These are phyloP conservation scores for Cryptococcus floricola DNA, from an alignment of 1,284 basidiomycete species.

Conservation along the genomic window DNA sequence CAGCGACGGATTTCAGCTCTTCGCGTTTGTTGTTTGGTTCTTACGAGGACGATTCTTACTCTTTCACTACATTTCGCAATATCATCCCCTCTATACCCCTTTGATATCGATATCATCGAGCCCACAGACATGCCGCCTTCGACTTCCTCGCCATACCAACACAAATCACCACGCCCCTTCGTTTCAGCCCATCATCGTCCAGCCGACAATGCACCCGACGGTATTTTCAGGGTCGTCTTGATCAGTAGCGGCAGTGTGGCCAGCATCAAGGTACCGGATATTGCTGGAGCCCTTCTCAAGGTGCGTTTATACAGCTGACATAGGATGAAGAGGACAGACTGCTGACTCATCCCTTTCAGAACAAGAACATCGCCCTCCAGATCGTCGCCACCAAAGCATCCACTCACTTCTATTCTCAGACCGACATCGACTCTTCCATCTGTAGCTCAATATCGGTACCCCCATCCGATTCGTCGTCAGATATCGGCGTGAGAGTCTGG, in stretches of 20 bases:
- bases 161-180: constrained; percentile 26
- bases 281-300: constrained; percentile 68
- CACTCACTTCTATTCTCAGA: constrained; percentile 68
- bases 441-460: not conserved
- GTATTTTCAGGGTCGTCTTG: constrained; percentile 64
- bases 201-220: constrained; percentile 20
- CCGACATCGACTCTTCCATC: constrained; percentile 53
- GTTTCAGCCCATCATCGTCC: constrained; percentile 33
- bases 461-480: not conserved
- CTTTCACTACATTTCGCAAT: no score
- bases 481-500: constrained; percentile 68
- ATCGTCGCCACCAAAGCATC: constrained; percentile 77
- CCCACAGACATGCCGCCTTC: no score
- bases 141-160: no score
- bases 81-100: no score
- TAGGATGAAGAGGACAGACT: constrained; percentile 14
- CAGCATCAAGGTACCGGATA: constrained; percentile 85
- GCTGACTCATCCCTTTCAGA: not conserved
- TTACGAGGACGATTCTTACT: no score
- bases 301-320: constrained; percentile 53
- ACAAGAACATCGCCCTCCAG: constrained; percentile 65
- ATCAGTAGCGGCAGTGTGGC: constrained; percentile 91
- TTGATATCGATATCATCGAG: no score
- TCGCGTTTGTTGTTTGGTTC: no score
- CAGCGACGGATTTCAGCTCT: no score